phyloP scores from a whole-genome alignment of 2,329 filamentous ascomycete species.

The Paraphaeosphaeria minitans region DNA sequence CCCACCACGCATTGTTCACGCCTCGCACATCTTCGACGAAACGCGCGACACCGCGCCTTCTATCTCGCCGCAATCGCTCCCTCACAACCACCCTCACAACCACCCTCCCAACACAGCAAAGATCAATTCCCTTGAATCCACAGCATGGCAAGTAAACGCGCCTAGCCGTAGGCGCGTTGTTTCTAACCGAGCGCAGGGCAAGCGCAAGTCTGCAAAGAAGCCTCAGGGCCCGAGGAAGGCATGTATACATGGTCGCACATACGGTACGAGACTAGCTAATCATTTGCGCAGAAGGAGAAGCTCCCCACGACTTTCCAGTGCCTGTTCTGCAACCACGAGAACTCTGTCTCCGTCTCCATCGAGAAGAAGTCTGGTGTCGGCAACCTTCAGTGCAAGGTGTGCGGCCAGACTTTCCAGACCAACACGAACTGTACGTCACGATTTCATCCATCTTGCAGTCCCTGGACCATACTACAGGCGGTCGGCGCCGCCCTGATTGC shows the following conservation, averaged over 20 bases:
- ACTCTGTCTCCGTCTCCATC: constrained; percentile 85
- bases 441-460: constrained; percentile 2
- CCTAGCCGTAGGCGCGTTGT: constrained; percentile 20
- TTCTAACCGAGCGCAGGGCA: constrained; percentile 63
- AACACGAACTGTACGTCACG: constrained; percentile 79
- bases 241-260: constrained; percentile 28
- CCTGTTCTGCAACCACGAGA: constrained; percentile 98
- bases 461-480: background rate
- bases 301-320: constrained; percentile 89
- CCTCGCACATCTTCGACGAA: background rate
- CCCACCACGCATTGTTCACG: constrained; percentile 11
- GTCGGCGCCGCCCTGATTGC: too few species aligned
- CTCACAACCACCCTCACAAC: background rate
- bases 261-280: constrained; percentile 18
- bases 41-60: background rate
- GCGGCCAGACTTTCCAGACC: constrained; percentile 91
- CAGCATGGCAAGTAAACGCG: constrained; percentile 29
- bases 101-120: background rate
- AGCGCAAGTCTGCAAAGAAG: constrained; percentile 86
- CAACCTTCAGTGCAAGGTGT: constrained; percentile 86
- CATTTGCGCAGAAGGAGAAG: constrained; percentile 59
- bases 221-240: constrained; percentile 84
- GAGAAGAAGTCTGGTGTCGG: constrained; percentile 92
- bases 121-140: background rate
- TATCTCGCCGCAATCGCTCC: background rate